Evolutionary conservation across 2,329 filamentous ascomycete genomes (phyloP), one percentile per base, ranked within the genome.

Genomic region (Alternaria viburni): DNA sequence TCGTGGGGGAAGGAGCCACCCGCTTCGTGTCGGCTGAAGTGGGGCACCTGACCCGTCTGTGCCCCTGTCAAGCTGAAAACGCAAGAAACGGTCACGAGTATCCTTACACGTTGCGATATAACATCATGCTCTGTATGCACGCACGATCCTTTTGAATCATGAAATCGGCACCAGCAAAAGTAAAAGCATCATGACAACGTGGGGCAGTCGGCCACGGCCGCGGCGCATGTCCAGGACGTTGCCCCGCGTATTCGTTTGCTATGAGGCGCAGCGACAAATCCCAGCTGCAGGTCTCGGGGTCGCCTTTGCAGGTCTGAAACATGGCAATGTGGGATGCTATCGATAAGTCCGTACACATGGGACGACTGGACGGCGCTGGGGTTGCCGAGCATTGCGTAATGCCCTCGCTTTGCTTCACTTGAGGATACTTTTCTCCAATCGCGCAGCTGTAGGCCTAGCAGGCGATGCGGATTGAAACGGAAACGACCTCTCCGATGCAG

Each of bases 51-150:
- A 66, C 57, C 41, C 52, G 41, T 30, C 32, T 49, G 26, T 52
- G 62, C 65, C 74, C 76, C 63, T 75, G 76, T 73, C 71, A 54
- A 79, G 77, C 77, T 79, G 77, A 79, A 58, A 56, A 49, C 32
- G 43, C 59, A n/a, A 7, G 44, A 62, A 63, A 55, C 30, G 57
- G 61, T 58, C 69, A 61, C 55, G 69, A 66, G 65, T 46, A 58
- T 57, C 61, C 62, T 44, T 28, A 43, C 36, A 41, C 15, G 36
- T 41, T 41, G 36, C 66, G 64, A 59, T 59, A 66, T 72, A 65
- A 56, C 62, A 66, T 73, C 56, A 76, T 74, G 74, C 70, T 61
- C 61, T 55, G 55, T 62, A 74, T 70, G 74, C 71, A 74, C 69
- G 74, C 71, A 70, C 60, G 30, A 67, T 58, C 17, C 44, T 58